Conservation (phyloP, 805 yeast species). For the Wickerhamiella australiensis region DNA sequence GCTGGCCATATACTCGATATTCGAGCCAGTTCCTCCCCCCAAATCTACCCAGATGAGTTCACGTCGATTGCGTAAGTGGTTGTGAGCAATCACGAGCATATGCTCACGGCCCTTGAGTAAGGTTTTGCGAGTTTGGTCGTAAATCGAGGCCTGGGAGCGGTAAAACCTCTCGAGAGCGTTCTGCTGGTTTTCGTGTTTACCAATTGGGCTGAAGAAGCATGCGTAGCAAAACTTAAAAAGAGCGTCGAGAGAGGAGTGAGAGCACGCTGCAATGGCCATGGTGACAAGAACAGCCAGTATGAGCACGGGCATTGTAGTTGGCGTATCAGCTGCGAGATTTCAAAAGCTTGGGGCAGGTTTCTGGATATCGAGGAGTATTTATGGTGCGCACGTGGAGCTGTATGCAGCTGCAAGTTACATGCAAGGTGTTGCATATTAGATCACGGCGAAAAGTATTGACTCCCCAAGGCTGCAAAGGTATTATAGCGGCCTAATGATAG, state of each 20-base stretch:
- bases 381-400: neutral
- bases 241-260: neutral
- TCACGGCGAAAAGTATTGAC: too few species aligned
- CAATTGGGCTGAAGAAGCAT: conserved; percentile 52
- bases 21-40: conserved; percentile 82
- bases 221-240: conserved; percentile 32
- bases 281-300: neutral
- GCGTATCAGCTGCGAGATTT: too few species aligned
- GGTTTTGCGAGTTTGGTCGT: conserved; percentile 56
- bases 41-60: conserved; percentile 32
- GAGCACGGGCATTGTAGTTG: neutral
- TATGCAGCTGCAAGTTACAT: neutral
- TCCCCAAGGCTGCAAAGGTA: too few species aligned
- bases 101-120: conserved; percentile 60
- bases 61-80: conserved; percentile 38
- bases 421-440: neutral
- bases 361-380: neutral
- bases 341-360: neutral
- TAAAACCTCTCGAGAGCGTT: conserved; percentile 57
- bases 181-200: conserved; percentile 38
- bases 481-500: too few species aligned
- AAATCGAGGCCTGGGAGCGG: conserved; percentile 62
- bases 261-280: neutral
- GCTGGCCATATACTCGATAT: conserved; percentile 62
- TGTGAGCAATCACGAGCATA: conserved; percentile 44